Conservation (phyloP, 345 rosid genomes). For the Sisymbrium irio region DNA sequence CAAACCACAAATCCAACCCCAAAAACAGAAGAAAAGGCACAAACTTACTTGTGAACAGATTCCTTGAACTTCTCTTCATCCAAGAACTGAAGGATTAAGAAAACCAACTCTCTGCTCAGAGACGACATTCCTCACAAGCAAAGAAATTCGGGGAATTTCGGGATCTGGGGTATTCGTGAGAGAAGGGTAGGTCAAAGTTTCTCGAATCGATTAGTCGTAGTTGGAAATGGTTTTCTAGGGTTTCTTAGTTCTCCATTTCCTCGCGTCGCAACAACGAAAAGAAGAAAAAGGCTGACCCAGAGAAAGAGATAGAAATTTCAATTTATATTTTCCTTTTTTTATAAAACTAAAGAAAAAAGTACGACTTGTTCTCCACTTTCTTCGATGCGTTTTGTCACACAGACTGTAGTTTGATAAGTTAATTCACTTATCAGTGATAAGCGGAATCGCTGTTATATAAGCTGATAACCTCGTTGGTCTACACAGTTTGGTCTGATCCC, state of each 20-base stretch:
- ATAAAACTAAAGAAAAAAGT: conserved; percentile 9
- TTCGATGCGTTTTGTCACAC: conserved; percentile 41
- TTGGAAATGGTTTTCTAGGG: conserved; percentile 36
- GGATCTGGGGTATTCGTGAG: conserved; percentile 24
- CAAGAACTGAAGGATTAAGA: conserved; percentile 61
- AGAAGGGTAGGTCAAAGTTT: conserved; percentile 9
- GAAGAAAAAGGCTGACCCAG: conserved; percentile 27
- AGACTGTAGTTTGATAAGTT: conserved; percentile 27
- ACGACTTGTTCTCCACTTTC: conserved; percentile 42
- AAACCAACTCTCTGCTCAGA: conserved; percentile 65
- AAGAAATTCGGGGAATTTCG: not conserved
- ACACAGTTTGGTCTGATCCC: conserved; percentile 24
- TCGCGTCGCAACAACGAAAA: conserved; percentile 28
- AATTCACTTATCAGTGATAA: not conserved
- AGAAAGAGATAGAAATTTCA: conserved; percentile 21
- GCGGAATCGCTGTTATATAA: not conserved
- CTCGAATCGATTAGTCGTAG: conserved; percentile 26
- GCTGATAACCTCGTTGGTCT: conserved; percentile 29
- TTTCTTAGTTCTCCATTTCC: conserved; percentile 24
- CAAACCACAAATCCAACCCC: not conserved
- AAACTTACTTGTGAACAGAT: conserved; percentile 59
- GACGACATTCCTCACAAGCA: conserved; percentile 43
- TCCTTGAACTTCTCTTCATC: conserved; percentile 48
- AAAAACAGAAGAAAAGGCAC: not conserved
- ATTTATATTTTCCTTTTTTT: not conserved